Conservation (phyloP, 345 rosid genomes). For the Corchorus capsularis region DNA sequence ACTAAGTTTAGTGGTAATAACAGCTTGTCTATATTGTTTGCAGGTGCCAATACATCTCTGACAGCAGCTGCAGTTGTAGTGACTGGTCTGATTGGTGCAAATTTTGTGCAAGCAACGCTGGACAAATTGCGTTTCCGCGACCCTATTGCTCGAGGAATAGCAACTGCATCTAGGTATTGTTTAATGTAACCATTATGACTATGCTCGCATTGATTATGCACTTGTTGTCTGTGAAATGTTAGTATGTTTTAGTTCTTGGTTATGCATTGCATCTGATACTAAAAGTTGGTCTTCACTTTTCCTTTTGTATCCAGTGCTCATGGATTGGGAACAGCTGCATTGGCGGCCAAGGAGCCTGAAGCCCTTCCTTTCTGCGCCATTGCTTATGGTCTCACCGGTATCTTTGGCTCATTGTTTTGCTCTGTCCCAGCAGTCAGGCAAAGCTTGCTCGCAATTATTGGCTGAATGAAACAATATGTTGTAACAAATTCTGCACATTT, state of each 20-base stretch:
- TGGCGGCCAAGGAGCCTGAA: constrained; percentile 95
- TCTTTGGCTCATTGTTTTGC: constrained; percentile 83
- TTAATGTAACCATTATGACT: neutral
- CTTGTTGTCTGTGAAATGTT: neutral
- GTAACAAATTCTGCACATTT: neutral
- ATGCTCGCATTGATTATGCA: neutral
- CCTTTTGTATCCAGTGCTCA: constrained; percentile 65
- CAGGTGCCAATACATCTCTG: constrained; percentile 85
- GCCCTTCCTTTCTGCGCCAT: constrained; percentile 97
- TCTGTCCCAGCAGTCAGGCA: constrained; percentile 85
- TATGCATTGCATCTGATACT: neutral
- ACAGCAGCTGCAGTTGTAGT: constrained; percentile 96
- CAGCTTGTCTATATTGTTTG: constrained; percentile 25
- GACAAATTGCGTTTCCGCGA: constrained; percentile 70
- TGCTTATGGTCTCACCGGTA: constrained; percentile 93
- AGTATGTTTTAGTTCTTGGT: neutral
- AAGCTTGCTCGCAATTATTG: constrained; percentile 70
- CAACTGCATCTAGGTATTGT: constrained; percentile 84
- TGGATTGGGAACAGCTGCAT: constrained; percentile 96
- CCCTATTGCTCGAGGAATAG: constrained; percentile 91
- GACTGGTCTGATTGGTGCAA: constrained; percentile 90
- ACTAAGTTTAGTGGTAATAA: neutral
- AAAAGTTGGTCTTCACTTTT: neutral
- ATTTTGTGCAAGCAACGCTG: constrained; percentile 80
- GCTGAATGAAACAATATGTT: constrained; percentile 34